Conservation (phyloP, 2,329 filamentous ascomycete species). For the Pyrenophora seminiperda region DNA sequence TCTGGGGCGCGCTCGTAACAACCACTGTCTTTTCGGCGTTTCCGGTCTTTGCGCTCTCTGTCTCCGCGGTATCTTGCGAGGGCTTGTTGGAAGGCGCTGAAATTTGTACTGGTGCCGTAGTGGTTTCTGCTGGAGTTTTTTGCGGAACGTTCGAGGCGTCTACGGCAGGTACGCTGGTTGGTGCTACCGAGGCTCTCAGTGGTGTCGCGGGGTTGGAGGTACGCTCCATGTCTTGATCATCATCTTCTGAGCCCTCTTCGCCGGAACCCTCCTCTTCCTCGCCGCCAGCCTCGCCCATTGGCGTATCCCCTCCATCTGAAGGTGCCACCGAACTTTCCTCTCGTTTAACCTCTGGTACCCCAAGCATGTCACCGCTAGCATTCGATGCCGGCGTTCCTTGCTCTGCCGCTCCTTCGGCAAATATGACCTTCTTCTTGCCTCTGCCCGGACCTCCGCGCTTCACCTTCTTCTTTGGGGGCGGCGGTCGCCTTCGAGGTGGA, state of each 20-base stretch:
- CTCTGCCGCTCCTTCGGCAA: conserved; percentile 55
- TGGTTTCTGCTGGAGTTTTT: not conserved
- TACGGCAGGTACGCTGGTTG: conserved; percentile 11
- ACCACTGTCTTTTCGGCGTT: conserved; percentile 7
- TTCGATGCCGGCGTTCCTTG: conserved; percentile 34
- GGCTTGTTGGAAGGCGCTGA: conserved; percentile 12
- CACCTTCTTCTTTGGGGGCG: conserved; percentile 79
- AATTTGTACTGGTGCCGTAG: conserved; percentile 7
- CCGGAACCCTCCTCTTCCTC: conserved; percentile 55
- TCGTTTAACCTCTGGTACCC: conserved; percentile 39
- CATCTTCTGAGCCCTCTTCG: conserved; percentile 52
- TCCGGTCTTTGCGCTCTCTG: conserved; percentile 11
- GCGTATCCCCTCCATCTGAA: conserved; percentile 46
- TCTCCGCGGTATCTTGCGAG: conserved; percentile 10
- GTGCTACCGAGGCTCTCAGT: conserved; percentile 27
- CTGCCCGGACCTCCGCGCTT: conserved; percentile 77
- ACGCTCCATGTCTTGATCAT: conserved; percentile 55
- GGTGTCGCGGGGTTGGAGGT: conserved; percentile 52
- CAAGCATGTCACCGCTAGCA: conserved; percentile 31
- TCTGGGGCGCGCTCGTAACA: conserved; percentile 9
- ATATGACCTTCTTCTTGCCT: conserved; percentile 75
- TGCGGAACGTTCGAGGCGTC: conserved; percentile 20
- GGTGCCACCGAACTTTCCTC: conserved; percentile 50
- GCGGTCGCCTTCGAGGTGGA: conserved; percentile 66
- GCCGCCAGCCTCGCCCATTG: conserved; percentile 53